Conservation (phyloP, 2,329 filamentous ascomycete genomes). For the Penicillium rolfsii region DNA sequence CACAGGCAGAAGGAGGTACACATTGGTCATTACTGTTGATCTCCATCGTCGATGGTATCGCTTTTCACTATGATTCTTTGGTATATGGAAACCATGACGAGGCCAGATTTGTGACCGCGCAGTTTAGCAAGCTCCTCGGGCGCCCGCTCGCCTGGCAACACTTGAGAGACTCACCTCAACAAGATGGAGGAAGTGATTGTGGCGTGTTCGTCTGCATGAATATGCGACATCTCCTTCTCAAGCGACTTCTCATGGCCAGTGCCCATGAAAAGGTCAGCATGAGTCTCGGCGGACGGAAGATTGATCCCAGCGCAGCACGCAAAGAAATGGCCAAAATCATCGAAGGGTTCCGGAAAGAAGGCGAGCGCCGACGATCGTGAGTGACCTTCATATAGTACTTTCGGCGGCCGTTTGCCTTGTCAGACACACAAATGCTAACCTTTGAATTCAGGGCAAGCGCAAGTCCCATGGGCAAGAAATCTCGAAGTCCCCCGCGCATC, state of each 20-base stretch:
- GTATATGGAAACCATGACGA: conserved; percentile 74
- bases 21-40: conserved; percentile 96
- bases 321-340: conserved; percentile 93
- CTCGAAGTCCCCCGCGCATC: conserved; percentile 29
- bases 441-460: conserved; percentile 19
- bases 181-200: conserved; percentile 91
- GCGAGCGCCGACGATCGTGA: conserved; percentile 79
- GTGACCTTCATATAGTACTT: conserved; percentile 43
- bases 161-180: conserved; percentile 82
- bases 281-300: conserved; percentile 83
- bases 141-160: conserved; percentile 72
- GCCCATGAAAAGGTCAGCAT: conserved; percentile 87
- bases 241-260: conserved; percentile 76
- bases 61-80: conserved; percentile 96
- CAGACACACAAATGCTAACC: not conserved
- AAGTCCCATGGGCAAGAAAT: conserved; percentile 30
- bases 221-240: conserved; percentile 91
- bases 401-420: not conserved
- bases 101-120: conserved; percentile 69
- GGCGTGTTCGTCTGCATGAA: conserved; percentile 94
- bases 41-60: conserved; percentile 81
- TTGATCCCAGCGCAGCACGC: conserved; percentile 77
- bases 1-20: conserved; percentile 80
- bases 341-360: conserved; percentile 82
- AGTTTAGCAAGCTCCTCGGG: conserved; percentile 70